Evolutionary conservation across 2,329 filamentous ascomycete species (phyloP).

Genomic region (Chaetomium sp.): DNA sequence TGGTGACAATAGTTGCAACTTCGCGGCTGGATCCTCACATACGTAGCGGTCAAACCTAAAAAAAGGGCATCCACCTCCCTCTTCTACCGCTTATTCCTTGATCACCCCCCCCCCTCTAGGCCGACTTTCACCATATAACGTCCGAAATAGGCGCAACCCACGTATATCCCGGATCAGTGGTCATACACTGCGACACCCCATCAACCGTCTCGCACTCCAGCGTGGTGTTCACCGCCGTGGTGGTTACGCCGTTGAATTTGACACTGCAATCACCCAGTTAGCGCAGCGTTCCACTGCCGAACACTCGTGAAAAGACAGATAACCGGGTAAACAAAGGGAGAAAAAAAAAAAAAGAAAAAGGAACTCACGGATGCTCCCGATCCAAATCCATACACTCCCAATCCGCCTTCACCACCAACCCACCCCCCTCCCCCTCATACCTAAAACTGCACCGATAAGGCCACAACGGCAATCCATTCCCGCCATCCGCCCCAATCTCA

Average conservation of each 20-base stretch:
- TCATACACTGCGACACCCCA: conserved; percentile 24
- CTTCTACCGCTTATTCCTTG: background rate
- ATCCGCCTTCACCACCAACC: conserved; percentile 30
- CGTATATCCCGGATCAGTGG: conserved; percentile 20
- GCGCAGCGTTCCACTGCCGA: no score
- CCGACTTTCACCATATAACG: conserved; percentile 15
- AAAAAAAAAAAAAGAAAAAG: background rate
- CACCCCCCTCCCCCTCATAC: conserved; percentile 22
- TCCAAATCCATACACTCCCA: conserved; percentile 36
- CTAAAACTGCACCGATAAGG: conserved; percentile 31
- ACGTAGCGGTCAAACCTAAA: no score
- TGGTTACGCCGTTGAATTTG: conserved; percentile 32
- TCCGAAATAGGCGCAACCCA: conserved; percentile 20
- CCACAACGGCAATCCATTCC: conserved; percentile 29
- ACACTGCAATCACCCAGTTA: conserved; percentile 25
- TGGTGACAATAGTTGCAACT: no score
- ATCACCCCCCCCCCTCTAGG: background rate
- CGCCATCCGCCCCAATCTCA: conserved; percentile 26
- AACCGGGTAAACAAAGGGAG: no score
- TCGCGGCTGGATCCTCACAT: no score
- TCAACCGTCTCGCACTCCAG: conserved; percentile 23
- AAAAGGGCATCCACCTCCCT: background rate
- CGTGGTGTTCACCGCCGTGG: conserved; percentile 25
- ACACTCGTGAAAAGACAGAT: no score
- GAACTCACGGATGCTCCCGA: conserved; percentile 31